These are phyloP conservation scores for Mucor indicus DNA, from an alignment of 371 early-diverging fungal genomes.

Conservation along the genomic window DNA sequence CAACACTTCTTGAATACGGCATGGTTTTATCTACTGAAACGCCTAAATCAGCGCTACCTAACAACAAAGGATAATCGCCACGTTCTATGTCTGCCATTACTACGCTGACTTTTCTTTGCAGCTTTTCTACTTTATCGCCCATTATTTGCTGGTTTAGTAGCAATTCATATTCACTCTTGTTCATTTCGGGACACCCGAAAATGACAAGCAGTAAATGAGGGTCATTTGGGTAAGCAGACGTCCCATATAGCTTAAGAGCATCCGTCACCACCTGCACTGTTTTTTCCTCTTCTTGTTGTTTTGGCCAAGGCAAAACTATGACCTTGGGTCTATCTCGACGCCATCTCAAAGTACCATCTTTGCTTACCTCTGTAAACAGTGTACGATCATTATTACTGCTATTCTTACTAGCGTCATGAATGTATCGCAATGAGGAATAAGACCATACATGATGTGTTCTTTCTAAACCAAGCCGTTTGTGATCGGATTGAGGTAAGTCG, in stretches of 20 bases:
- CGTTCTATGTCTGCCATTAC: constrained; percentile 79
- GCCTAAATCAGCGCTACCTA: constrained; percentile 92
- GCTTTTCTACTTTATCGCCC: constrained; percentile 54
- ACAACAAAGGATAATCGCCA: constrained; percentile 81
- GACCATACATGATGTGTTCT: constrained; percentile 49
- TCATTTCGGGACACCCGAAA: too few species aligned
- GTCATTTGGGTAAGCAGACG: constrained; percentile 22
- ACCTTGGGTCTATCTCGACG: constrained; percentile 58
- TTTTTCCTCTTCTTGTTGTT: constrained; percentile 97
- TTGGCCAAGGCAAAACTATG: constrained; percentile 88
- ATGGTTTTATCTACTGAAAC: constrained; percentile 91
- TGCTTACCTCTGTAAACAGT: constrained; percentile 37
- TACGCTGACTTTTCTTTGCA: constrained; percentile 57
- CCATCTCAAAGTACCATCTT: constrained; percentile 31
- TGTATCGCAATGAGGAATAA: constrained; percentile 4
- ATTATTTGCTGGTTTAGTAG: constrained; percentile 73
- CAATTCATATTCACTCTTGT: too few species aligned
- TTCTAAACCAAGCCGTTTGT: constrained; percentile 50
- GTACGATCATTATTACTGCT: constrained; percentile 27
- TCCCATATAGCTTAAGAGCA: constrained; percentile 60
- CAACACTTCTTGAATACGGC: constrained; percentile 97
- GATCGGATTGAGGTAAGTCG: constrained; percentile 72
- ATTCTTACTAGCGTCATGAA: constrained; percentile 12
- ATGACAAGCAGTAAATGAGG: constrained; percentile 79
- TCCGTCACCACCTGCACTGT: constrained; percentile 71